A percentile compares a stretch with the other conserved stretches of the same genome.
phyloP scores from a whole-genome alignment of 495 filamentous ascomycete species.

The Penicillium samsonianum region DNA sequence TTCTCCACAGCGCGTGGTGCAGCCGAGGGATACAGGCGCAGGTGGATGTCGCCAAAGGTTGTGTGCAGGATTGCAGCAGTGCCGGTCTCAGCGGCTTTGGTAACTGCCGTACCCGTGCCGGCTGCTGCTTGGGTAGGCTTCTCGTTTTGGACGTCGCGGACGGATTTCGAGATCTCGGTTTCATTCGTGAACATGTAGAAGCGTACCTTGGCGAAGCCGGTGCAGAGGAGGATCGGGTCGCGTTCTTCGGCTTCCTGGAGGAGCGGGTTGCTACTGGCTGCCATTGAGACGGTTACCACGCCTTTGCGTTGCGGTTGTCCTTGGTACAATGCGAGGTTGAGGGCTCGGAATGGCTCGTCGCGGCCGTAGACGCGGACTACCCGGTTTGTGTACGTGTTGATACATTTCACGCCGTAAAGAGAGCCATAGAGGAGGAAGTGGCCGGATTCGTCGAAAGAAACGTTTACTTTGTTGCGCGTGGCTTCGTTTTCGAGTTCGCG shows the following conservation, averaged over 20 bases:
- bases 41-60: slow-evolving; percentile 89
- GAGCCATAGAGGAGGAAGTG: slow-evolving; percentile 95
- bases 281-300: slow-evolving; percentile 95
- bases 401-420: slow-evolving; percentile 83
- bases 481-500: slow-evolving; percentile 74
- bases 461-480: slow-evolving; percentile 72
- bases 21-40: slow-evolving; percentile 89
- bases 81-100: slow-evolving; percentile 69
- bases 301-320: slow-evolving; percentile 91
- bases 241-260: slow-evolving; percentile 88
- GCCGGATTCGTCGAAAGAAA: slow-evolving; percentile 94
- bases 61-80: slow-evolving; percentile 87
- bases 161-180: slow-evolving; percentile 75
- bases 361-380: slow-evolving; percentile 84
- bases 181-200: slow-evolving; percentile 99
- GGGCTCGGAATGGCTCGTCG: slow-evolving; percentile 81
- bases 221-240: slow-evolving; percentile 85
- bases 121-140: slow-evolving; percentile 59
- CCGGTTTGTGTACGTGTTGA: slow-evolving; percentile 92
- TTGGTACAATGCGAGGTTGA: slow-evolving; percentile 90
- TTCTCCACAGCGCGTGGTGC: slow-evolving; percentile 98
- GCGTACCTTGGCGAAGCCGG: slow-evolving; percentile 82
- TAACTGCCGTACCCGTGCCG: slow-evolving; percentile 44
- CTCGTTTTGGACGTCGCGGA: slow-evolving; percentile 93
- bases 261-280: slow-evolving; percentile 88